Evolutionary conservation across 495 filamentous ascomycete species (phyloP), one percentile per base, ranked within the genome.

Genomic region (Penicillium turbatum): DNA sequence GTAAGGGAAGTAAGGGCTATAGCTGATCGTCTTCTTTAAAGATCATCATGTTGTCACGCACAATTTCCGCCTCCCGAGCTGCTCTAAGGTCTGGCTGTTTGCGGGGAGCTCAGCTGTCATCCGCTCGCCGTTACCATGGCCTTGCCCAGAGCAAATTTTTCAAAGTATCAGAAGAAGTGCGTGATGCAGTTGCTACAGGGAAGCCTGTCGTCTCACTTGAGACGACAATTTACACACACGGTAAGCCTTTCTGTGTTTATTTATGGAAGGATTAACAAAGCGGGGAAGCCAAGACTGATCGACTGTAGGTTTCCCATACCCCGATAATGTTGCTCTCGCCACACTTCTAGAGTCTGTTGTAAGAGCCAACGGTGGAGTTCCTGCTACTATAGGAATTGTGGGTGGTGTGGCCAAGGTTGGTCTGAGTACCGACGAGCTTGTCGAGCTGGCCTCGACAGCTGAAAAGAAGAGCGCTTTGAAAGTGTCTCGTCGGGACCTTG

Each of bases 171-270:
- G 83, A 89, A 55, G 92, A 97, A 65, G 85, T 98, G 12, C 77
- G 74, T 36, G 82, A 86, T 60, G 93, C 92, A 43, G 54, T 97
- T 21, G 72, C 80, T 15, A 76, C 80, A 16, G 82, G 84, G 41
- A 81, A 79, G 38, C 92, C 93, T 2, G 84, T 97, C 7, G 92
- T 98, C 11, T 92, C 93, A 30, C 78, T 98, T 9, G 93, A 98
- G 69, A 86, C 89, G 2, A 95, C 93, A 2, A 97, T 98, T 36
- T 87, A 89, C 56, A 89, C 86, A 13, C 86, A 89, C 69, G 85
- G 85, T 88, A 72, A 30, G 57, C 47, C n/a, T 47, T 38, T 44
- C 12, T 21, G 3, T 29, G 43, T 24, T 44, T 4, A 47, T n/a
- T 47, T 13, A 7, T 38, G 21, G 21, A n/a, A 29, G 26, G 11